A percentile compares a stretch with the other conserved stretches of the same genome.
Evolutionary conservation across 306 rosid species (phyloP).

Genomic region (Lithocarpus polystachyus): DNA sequence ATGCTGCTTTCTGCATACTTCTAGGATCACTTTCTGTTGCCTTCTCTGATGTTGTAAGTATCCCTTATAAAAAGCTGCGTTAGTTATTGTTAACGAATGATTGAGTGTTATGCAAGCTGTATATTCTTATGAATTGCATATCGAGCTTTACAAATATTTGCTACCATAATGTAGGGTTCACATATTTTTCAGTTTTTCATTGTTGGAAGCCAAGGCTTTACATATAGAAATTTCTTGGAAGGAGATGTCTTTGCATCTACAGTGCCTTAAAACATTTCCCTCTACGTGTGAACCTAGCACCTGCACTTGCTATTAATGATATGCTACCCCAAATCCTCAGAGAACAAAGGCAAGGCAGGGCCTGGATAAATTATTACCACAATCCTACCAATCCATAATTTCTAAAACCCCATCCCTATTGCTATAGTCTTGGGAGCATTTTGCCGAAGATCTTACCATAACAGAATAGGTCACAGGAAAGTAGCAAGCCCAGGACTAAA

Average conservation of each 20-base stretch:
- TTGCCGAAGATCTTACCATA: background rate
- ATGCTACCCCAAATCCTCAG: background rate
- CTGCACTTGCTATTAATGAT: background rate
- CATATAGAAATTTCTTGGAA: background rate
- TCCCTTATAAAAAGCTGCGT: constrained; percentile 9
- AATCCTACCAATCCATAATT: background rate
- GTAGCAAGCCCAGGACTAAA: background rate
- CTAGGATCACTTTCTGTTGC: constrained; percentile 98
- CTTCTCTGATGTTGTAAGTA: constrained; percentile 97
- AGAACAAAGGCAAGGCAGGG: background rate
- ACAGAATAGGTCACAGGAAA: background rate
- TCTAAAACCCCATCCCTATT: background rate
- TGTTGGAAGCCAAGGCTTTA: background rate
- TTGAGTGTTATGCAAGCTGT: background rate
- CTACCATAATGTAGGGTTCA: background rate
- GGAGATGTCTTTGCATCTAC: background rate
- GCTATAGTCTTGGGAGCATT: background rate
- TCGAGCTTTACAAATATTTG: background rate
- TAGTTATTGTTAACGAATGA: background rate
- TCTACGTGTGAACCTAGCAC: background rate
- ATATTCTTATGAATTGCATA: constrained; percentile 6
- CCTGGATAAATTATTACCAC: background rate
- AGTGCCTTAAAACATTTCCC: background rate
- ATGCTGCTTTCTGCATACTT: constrained; percentile 85
- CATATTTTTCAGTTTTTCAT: too few species aligned